phyloP scores from a whole-genome alignment of 805 yeast genomes.

The Wickerhamomyces mucosus region DNA sequence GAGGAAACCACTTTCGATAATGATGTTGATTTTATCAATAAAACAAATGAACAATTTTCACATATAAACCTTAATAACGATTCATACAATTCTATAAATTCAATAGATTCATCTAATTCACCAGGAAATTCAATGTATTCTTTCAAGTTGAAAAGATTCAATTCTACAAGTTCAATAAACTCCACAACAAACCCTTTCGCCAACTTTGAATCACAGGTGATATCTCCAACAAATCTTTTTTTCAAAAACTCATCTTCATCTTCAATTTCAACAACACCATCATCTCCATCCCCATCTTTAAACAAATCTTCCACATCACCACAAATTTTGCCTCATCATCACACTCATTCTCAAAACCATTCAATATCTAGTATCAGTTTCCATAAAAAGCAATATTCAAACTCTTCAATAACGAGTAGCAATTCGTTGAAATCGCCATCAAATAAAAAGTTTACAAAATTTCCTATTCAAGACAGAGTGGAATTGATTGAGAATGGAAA shows the following conservation, averaged over 20 bases:
- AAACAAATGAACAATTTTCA: too few species aligned
- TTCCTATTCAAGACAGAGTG: slow-evolving; percentile 8
- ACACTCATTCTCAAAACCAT: not conserved
- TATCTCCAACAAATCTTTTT: slow-evolving; percentile 4
- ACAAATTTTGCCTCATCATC: not conserved
- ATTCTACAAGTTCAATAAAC: slow-evolving; percentile 12
- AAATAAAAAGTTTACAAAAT: slow-evolving; percentile 11
- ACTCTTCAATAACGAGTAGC: not conserved
- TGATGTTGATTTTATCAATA: too few species aligned
- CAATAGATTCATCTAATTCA: slow-evolving; percentile 10
- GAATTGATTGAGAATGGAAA: slow-evolving; percentile 6
- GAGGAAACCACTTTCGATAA: too few species aligned
- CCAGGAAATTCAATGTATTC: slow-evolving; percentile 2
- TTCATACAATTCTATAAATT: slow-evolving; percentile 11
- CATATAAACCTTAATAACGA: slow-evolving; percentile 5
- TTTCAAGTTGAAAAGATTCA: slow-evolving; percentile 10
- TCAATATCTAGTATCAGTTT: not conserved
- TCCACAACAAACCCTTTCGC: slow-evolving; percentile 2
- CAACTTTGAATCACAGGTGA: slow-evolving; percentile 1
- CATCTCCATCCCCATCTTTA: slow-evolving; percentile 1
- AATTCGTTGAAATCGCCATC: not conserved
- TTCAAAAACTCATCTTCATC: slow-evolving; percentile 3
- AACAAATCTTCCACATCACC: not conserved
- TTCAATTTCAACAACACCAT: slow-evolving; percentile 1
- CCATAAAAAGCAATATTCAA: not conserved